Evolutionary conservation across 208 protist genomes (phyloP), one percentile per base, ranked within the genome.

Genomic region (Trypanosomatidae sp.): DNA sequence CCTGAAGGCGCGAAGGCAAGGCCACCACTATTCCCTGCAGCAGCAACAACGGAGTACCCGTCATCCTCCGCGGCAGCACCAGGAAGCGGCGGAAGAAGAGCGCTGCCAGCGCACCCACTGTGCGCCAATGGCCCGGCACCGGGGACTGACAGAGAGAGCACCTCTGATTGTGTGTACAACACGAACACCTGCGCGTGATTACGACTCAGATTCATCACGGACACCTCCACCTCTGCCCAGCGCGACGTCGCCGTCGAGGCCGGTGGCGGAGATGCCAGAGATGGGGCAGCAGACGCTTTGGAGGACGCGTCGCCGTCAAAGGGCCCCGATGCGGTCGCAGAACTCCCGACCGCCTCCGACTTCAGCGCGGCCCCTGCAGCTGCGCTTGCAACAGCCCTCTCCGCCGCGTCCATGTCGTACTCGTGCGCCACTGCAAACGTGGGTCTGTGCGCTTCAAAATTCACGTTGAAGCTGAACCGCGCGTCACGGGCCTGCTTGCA

Each of bases 401-500:
- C 62, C 39, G 46, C 65, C 13, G 69, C 75, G 55, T 80, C 69
- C 75, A 80, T 72, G 69, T 80, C 75, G 70, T 80, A 80, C 69
- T 80, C 75, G 12, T 71, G 76, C 65, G 78, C 71, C 55, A 94
- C 89, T 1, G 76, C 33, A 52, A 97, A 91, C 1, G 92, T 92
- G 3, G 92, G 83, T 50, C 82, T 71, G 73, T 78, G 88, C 17
- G 86, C 82, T 39, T 89, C 68, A 70, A 97, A 97, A 13, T 62
- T 79, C 13, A 84, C 83, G 41, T 77, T 67, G 62, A 95, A 91
- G 19, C 87, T 83, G 79, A 91, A 92, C 53, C 85, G 74, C 22
- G 89, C 83, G 66, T 95, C 92, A 25, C 92, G 88, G 13, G 88
- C 89, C 74, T 95, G 89, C 71, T 91, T 94, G 80, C 92, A 97